Conservation (phyloP, 305 asterid genomes). For the Galium porrigens region DNA sequence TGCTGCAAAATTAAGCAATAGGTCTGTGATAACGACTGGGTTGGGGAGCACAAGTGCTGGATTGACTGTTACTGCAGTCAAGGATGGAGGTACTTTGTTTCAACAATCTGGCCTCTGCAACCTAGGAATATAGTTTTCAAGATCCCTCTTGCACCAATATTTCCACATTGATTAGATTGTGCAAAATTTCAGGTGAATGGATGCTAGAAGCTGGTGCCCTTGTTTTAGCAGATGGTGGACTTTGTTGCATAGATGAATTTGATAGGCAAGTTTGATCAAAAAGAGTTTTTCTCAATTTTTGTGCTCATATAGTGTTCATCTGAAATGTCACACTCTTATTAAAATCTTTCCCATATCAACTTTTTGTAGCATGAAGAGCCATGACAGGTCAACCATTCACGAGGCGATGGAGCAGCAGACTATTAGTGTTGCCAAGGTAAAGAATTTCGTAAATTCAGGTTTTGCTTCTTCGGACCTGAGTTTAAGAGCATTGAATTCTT, state of each 20-base stretch:
- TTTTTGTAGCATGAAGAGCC: conserved; percentile 73
- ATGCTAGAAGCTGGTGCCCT: conserved; percentile 97
- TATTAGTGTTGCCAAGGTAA: conserved; percentile 97
- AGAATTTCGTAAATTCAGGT: conserved; percentile 1
- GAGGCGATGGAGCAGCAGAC: conserved; percentile 99
- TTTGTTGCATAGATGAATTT: conserved; percentile 96
- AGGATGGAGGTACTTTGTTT: conserved; percentile 72
- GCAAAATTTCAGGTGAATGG: conserved; percentile 69
- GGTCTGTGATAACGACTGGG: conserved; percentile 91
- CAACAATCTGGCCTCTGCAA: conserved; percentile 2
- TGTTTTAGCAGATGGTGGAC: conserved; percentile 94
- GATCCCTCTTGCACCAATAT: background rate
- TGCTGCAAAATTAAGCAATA: conserved; percentile 85
- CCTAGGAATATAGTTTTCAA: background rate
- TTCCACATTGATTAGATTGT: conserved; percentile 13
- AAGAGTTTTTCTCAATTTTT: background rate
- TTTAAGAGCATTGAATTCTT: conserved; percentile 12
- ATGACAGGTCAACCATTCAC: conserved; percentile 91
- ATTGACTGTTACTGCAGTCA: conserved; percentile 91
- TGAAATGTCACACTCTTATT: background rate
- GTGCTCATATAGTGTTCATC: background rate
- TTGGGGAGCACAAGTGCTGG: conserved; percentile 99
- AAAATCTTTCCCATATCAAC: conserved; percentile 11
- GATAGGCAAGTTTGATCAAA: conserved; percentile 48
- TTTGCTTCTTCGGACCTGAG: conserved; percentile 1